Base-by-base conservation (phyloP, 2,329 filamentous ascomycete genomes). In the Trichoderma arundinaceum region DNA sequence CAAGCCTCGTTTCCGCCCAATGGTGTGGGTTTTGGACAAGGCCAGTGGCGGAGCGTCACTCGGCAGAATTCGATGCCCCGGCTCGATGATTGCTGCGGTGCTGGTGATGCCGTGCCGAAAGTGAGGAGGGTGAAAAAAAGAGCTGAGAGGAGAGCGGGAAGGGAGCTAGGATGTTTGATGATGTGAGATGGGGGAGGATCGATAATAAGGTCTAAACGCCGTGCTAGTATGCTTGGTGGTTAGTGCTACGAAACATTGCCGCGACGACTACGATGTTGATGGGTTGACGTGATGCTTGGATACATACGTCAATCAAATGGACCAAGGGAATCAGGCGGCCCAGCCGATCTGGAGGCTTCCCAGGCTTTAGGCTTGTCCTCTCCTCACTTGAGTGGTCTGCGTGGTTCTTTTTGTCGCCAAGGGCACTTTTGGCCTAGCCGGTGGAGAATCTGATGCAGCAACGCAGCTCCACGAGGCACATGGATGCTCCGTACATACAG, bases 61-160 rank as follows among this genome's bases (percentile, higher is more conserved):
- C 60, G 60, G 60, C 60, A 63, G 60, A 63, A 63, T 63, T 63
- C 60, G 60, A 63, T 43, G 39, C 49, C 60, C 60, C 49, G 60
- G 60, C 32, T 49, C 57, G 57, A 54, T 17, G n/a, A 22, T 32
- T n/a, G 33, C 17, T 28, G 52, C 35, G 35, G 13, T 22, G 52
- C 35, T 39, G 38, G 33, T 17, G 49, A 54, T 44, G 49, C 49
- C 49, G 60, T 62, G 59, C 59, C 59, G 39, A 19, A 7, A 62
- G 44, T 62, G 46, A 52, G 46, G 48, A 52, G 58, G 51, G 17
- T n/a, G 39, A 35, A 15, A 22, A 53, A 13, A 19, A 33, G 9
- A 19, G 32, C 48, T 41, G 53, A 2, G 38, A 43, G 35, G 17
- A 19, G 32, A 19, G 4, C 12, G n/a, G 41, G 10, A 35, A 43